These are phyloP conservation scores for Microbotryum saponariae DNA, from an alignment of 1,284 basidiomycete genomes.

Conservation along the genomic window DNA sequence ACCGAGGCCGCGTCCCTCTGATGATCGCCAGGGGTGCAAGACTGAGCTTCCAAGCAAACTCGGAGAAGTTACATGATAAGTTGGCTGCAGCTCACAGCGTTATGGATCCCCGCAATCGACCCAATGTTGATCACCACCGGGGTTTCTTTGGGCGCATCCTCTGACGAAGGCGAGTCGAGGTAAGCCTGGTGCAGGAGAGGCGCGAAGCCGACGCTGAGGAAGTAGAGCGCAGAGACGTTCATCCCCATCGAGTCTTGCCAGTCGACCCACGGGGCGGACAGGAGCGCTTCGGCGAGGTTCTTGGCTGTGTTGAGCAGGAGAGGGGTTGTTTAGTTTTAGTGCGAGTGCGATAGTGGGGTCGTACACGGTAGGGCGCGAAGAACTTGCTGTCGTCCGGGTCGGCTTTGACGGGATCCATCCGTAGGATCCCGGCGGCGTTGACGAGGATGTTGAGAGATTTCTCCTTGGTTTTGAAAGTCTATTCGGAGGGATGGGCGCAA, in stretches of 20 bases:
- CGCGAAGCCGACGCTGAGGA: slow-evolving; percentile 4
- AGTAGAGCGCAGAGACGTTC: slow-evolving; percentile 12
- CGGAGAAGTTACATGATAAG: too few relatives aligned
- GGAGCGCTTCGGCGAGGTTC: neutral
- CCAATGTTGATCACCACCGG: slow-evolving; percentile 12
- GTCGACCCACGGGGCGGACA: neutral
- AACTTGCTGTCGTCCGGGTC: slow-evolving; percentile 10
- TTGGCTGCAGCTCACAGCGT: neutral
- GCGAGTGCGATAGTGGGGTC: neutral
- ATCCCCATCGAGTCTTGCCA: slow-evolving; percentile 1
- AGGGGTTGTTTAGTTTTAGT: neutral
- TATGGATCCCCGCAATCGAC: slow-evolving; percentile 9
- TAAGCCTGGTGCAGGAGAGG: slow-evolving; percentile 2
- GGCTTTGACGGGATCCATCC: neutral
- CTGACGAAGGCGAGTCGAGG: neutral
- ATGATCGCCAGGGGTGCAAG: neutral
- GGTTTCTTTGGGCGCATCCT: neutral
- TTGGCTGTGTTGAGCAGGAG: neutral
- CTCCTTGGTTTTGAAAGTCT: neutral
- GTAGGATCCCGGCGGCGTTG: slow-evolving; percentile 7
- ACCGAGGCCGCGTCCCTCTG: slow-evolving; percentile 1
- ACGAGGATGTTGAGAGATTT: slow-evolving; percentile 5
- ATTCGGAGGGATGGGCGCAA: too few relatives aligned
- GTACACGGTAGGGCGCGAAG: neutral
- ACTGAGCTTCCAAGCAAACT: too few relatives aligned